Evolutionary conservation across 441 rosid genomes (phyloP), one percentile per base, ranked within the genome.

Genomic region (Heliophila coronopifolia): DNA sequence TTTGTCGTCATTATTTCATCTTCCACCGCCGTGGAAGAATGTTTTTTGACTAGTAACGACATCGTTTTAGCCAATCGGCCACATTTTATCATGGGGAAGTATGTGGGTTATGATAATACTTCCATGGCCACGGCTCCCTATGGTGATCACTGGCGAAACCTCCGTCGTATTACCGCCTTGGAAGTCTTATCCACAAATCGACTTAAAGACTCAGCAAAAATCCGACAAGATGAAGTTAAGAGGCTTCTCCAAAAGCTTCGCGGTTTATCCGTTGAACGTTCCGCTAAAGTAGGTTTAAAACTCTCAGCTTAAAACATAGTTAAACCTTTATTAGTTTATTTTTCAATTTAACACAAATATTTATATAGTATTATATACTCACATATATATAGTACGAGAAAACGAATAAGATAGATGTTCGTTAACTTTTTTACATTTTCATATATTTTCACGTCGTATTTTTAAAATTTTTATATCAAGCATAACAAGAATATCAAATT

Each of bases 11-110:
- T 78, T 4, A 54, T 78, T 2, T 66, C 83, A 3, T 81, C 83
- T n/a, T 67, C 74, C 0, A 61, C 67, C 0, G 54, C 46, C 2
- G 80, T 54, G 6, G 76, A 76, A 50, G 79, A 76, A 53, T 80
- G 80, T 30, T 77, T 81, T 27, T 1, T 54, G 8, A 34, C 62
- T 6, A 58, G 47, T 20, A 71, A 80, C 56, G 84, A 74, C 23
- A 11, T 72, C 27, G 7, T 68, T 7, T 64, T 76, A 2, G 81
- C 88, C 0, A 76, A 73, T 40, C 63, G 78, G 2, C 84, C 84
- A 36, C 66, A 32, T 10, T 45, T 71, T 1, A 33, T 24, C 4
- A 37, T 56, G 1, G 76, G 79, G 0, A 73, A 73, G 50, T 52
- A 73, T 41, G 39, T 76, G 0, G 77, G 34, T 35, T 73, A 73